Base-by-base conservation (phyloP, 352 stramenopile species). In the Pilasporangium apinafurcum region DNA sequence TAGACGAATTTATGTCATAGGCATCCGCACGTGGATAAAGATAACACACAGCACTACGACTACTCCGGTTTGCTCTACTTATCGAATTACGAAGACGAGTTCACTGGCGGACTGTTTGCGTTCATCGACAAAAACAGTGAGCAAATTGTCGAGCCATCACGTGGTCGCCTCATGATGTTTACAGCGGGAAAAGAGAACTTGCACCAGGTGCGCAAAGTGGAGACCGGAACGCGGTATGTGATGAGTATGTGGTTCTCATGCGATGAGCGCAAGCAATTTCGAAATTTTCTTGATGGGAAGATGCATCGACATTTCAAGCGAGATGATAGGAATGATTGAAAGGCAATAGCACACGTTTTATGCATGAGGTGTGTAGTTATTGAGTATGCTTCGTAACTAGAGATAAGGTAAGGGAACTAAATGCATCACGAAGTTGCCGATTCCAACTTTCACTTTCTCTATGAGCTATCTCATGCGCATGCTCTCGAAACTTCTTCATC, bases 231-330 rank as follows among this genome's bases (percentile, higher is more conserved):
- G 32, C 76, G 89, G 17, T 96, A 92, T 51, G 80, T 91, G 24
- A 71, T 97, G 63, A 93, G 75, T 43, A 88, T 97, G 59, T 97
- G 89, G 89, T 97, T 97, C 53, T 88, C 86, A n/a, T 97, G 88
- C 56, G 82, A 97, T 53, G 54, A 75, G 39, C 60, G 59, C 25
- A 84, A 84, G 34, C 53, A 80, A 22, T 96, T 96, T 49, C 62
- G 72, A n/a, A 95, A 92, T 49, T 97, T 96, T 37, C 57, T 97
- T 28, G 86, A 96, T 42, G 85, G 85, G 33, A 72, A 79, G 39
- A 86, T 87, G 68, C 76, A 88, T 60, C 70, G 81, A 30, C 70
- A 71, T 20, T 87, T 83, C 46, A 81, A 72, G 59, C 71, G 71
- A 22, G 44, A 76, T 28, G 65, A 83, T 24, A 24, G 30, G 7